Conservation (phyloP, 441 rosid species). For the Syzygium malaccense region DNA sequence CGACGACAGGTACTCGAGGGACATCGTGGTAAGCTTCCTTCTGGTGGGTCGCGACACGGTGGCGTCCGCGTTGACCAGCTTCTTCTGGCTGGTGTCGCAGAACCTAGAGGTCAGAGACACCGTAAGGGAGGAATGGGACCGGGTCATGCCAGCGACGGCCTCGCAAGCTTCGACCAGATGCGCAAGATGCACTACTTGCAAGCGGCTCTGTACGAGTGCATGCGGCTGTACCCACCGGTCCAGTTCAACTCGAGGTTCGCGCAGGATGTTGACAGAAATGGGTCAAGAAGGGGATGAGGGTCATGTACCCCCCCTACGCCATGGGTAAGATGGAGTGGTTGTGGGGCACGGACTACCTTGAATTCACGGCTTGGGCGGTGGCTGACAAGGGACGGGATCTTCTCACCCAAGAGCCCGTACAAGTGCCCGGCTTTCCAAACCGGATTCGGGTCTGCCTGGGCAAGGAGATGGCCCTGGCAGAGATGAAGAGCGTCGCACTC, state of each 20-base stretch:
- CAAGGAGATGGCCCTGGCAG: slow-evolving; percentile 52
- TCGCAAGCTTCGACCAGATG: slow-evolving; percentile 23
- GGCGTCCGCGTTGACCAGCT: slow-evolving; percentile 42
- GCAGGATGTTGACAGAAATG: slow-evolving; percentile 34
- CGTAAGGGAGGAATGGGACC: slow-evolving; percentile 38
- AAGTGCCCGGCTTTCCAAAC: slow-evolving; percentile 53
- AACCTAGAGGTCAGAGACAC: slow-evolving; percentile 30
- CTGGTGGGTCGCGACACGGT: slow-evolving; percentile 64
- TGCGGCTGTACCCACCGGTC: slow-evolving; percentile 51
- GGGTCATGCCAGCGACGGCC: slow-evolving; percentile 16
- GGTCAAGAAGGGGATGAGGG: slow-evolving; percentile 33
- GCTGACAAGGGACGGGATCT: slow-evolving; percentile 17
- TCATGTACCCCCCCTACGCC: slow-evolving; percentile 46
- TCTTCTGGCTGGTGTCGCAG: slow-evolving; percentile 43
- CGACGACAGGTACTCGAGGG: slow-evolving; percentile 41
- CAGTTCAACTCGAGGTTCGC: slow-evolving; percentile 56
- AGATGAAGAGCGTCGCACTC: slow-evolving; percentile 42
- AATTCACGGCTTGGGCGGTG: slow-evolving; percentile 42
- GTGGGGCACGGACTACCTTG: slow-evolving; percentile 43
- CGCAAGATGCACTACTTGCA: slow-evolving; percentile 42
- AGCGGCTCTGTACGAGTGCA: slow-evolving; percentile 40
- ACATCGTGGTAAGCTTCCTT: slow-evolving; percentile 45
- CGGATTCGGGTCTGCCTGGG: slow-evolving; percentile 45
- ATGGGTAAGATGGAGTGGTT: slow-evolving; percentile 48
- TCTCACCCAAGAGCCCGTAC: slow-evolving; percentile 18